phyloP scores from a whole-genome alignment of 495 filamentous ascomycete genomes.

The Hypoxylon intermedium region DNA sequence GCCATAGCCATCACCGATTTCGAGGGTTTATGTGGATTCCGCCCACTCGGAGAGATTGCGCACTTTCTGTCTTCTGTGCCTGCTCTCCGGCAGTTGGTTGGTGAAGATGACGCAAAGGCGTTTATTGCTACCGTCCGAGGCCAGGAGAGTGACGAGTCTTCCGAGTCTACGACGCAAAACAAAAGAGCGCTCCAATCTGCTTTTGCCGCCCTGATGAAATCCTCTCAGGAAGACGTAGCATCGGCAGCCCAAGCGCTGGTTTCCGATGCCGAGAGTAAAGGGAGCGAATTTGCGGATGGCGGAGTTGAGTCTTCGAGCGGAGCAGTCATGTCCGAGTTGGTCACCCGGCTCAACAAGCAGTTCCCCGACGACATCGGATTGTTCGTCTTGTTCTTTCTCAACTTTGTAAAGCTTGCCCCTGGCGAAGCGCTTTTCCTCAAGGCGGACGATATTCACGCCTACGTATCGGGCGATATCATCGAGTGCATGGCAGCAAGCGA shows the following conservation, averaged over 20 bases:
- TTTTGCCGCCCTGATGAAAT: constrained; percentile 83
- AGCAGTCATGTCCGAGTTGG: constrained; percentile 75
- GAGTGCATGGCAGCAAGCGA: constrained; percentile 99
- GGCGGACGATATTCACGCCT: constrained; percentile 96
- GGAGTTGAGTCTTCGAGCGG: constrained; percentile 67
- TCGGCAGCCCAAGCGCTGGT: constrained; percentile 71
- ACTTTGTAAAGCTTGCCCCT: constrained; percentile 66
- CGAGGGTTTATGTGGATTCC: constrained; percentile 94
- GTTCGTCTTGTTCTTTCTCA: constrained; percentile 61
- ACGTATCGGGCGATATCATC: constrained; percentile 94
- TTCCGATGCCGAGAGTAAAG: constrained; percentile 68
- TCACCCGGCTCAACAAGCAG: constrained; percentile 71
- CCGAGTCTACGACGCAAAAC: constrained; percentile 63
- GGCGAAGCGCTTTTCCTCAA: constrained; percentile 96
- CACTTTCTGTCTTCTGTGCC: constrained; percentile 82
- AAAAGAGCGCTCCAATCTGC: constrained; percentile 78
- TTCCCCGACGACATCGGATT: constrained; percentile 59
- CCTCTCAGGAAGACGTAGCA: constrained; percentile 68
- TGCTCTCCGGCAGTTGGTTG: constrained; percentile 77
- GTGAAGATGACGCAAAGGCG: constrained; percentile 67
- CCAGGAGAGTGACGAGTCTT: constrained; percentile 63
- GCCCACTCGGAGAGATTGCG: constrained; percentile 82
- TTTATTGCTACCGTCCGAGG: constrained; percentile 74
- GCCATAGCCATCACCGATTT: constrained; percentile 96
- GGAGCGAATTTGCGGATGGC: constrained; percentile 66